A percentile compares a stretch with the other conserved stretches of the same genome.
Evolutionary conservation across 306 rosid genomes (phyloP).

Genomic region (Citrullus mucosospermus): DNA sequence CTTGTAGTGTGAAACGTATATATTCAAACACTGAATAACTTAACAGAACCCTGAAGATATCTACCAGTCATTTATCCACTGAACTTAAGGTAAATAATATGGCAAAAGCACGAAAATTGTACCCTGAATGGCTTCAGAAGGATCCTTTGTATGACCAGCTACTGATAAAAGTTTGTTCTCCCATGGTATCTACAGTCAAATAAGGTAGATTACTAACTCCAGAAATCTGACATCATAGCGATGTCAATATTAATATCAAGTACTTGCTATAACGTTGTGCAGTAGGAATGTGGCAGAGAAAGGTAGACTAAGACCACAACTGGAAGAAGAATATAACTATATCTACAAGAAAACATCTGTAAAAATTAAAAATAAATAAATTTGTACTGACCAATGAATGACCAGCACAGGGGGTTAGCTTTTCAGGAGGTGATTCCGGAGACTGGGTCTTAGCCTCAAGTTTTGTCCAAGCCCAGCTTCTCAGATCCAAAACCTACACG

Average conservation of each 20-base stretch:
- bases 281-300: not conserved
- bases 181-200: constrained; percentile 61
- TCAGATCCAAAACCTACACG: constrained; percentile 72
- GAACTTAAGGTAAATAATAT: not conserved
- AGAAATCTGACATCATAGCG: not conserved
- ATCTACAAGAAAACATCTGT: not conserved
- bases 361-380: not conserved
- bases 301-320: not conserved
- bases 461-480: constrained; percentile 87
- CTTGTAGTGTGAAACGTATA: not conserved
- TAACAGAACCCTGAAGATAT: not conserved
- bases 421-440: constrained; percentile 29
- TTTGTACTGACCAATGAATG: constrained; percentile 77
- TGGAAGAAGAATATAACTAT: not conserved
- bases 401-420: constrained; percentile 66
- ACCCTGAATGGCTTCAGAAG: constrained; percentile 74
- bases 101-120: not conserved
- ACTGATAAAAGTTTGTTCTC: constrained; percentile 64
- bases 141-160: constrained; percentile 86
- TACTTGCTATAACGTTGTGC: not conserved
- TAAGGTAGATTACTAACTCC: not conserved
- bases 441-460: constrained; percentile 49
- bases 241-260: not conserved
- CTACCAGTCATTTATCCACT: not conserved
- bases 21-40: not conserved